Percentiles rank a stretch among this genome's conserved stretches.
These are phyloP conservation scores for Aspergillus homomorphus DNA, from an alignment of 495 filamentous ascomycete species.

Conservation along the genomic window DNA sequence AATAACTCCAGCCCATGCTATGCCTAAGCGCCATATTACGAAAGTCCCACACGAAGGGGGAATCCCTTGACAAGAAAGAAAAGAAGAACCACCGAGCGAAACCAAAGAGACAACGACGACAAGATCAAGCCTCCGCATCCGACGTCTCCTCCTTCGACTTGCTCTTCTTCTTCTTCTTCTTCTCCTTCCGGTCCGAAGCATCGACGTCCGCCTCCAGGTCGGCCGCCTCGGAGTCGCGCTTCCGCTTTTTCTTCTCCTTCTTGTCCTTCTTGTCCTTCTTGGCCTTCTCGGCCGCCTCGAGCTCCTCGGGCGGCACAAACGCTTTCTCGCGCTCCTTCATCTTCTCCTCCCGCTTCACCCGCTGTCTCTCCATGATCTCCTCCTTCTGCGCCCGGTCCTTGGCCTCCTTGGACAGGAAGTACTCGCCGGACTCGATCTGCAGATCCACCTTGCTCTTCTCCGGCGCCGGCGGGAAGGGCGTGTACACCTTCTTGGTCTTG, in stretches of 20 bases:
- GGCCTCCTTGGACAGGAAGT: slow-evolving; percentile 87
- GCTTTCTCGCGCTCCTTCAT: slow-evolving; percentile 78
- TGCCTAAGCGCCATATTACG: slow-evolving; percentile 27
- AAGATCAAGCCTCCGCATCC: slow-evolving; percentile 30
- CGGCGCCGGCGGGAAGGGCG: slow-evolving; percentile 68
- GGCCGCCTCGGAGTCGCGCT: slow-evolving; percentile 38
- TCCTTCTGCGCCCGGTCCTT: slow-evolving; percentile 81
- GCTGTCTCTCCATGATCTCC: slow-evolving; percentile 74
- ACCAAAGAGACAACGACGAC: neutral
- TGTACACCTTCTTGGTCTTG: slow-evolving; percentile 92
- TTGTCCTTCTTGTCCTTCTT: slow-evolving; percentile 43
- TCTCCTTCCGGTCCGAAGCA: slow-evolving; percentile 39
- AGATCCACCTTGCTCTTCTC: slow-evolving; percentile 97
- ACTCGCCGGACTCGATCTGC: slow-evolving; percentile 97
- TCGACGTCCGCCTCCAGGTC: slow-evolving; percentile 23
- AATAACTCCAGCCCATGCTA: slow-evolving; percentile 33
- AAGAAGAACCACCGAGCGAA: slow-evolving; percentile 1
- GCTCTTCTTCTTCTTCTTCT: slow-evolving; percentile 49
- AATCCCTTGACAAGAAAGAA: slow-evolving; percentile 3
- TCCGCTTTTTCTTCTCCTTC: slow-evolving; percentile 41
- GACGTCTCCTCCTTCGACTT: slow-evolving; percentile 38
- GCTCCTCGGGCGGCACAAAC: slow-evolving; percentile 80
- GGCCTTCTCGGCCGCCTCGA: slow-evolving; percentile 46
- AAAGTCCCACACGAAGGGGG: slow-evolving; percentile 16
- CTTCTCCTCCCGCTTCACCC: slow-evolving; percentile 83